A percentile compares a stretch with the other conserved stretches of the same genome.
These are phyloP conservation scores for Talaromyces sp. DNA, from an alignment of 2,329 filamentous ascomycete genomes.

Conservation along the genomic window DNA sequence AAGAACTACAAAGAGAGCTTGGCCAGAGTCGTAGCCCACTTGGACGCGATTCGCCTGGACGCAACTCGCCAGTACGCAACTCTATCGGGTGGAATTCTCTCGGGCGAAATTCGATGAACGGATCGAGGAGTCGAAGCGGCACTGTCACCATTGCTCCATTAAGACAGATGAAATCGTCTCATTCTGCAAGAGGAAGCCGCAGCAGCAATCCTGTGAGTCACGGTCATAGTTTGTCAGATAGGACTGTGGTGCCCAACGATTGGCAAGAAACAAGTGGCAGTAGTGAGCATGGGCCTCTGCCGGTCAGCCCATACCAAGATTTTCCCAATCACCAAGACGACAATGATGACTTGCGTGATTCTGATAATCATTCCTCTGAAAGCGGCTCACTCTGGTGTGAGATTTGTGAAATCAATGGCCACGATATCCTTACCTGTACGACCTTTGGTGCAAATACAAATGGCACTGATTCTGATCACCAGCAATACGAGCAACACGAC, in stretches of 20 bases:
- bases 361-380: conserved; percentile 55
- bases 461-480: conserved; percentile 16
- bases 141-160: conserved; percentile 34
- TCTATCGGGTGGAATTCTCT: conserved; percentile 15
- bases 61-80: conserved; percentile 11
- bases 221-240: conserved; percentile 41
- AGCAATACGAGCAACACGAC: conserved; percentile 5
- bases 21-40: conserved; percentile 32
- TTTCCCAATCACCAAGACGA: conserved; percentile 32
- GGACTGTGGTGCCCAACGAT: conserved; percentile 41
- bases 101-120: conserved; percentile 21
- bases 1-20: conserved; percentile 80
- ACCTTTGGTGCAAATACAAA: conserved; percentile 60
- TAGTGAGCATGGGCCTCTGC: conserved; percentile 24
- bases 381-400: conserved; percentile 86
- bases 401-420: conserved; percentile 86
- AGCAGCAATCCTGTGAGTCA: conserved; percentile 30
- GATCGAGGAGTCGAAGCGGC: conserved; percentile 29
- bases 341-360: conserved; percentile 39
- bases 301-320: conserved; percentile 27
- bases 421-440: conserved; percentile 91
- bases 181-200: conserved; percentile 26
- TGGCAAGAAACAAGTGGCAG: conserved; percentile 35
- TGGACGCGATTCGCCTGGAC: conserved; percentile 9
- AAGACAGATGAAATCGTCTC: conserved; percentile 32